These are phyloP conservation scores for Saururus chinensis DNA, from an alignment of 164 flowering plant species.

Conservation along the genomic window DNA sequence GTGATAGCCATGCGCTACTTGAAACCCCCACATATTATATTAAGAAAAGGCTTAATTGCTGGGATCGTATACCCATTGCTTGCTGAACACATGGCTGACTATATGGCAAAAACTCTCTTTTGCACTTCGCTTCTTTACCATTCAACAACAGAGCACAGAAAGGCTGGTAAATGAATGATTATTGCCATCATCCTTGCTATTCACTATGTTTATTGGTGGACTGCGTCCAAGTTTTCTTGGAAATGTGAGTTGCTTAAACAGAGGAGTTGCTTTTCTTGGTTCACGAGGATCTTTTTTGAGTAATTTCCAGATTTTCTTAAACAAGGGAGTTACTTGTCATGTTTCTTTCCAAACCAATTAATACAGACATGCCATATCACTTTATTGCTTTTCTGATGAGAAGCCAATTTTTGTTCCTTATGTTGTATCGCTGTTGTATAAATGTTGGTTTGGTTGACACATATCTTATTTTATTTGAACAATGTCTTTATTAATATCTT, in stretches of 20 bases:
- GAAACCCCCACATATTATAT: conserved; percentile 91
- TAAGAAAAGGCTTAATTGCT: conserved; percentile 87
- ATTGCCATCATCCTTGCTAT: neutral
- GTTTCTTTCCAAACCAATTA: no score
- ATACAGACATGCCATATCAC: neutral
- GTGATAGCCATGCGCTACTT: conserved; percentile 89
- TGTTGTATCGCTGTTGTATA: no score
- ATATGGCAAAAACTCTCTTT: conserved; percentile 79
- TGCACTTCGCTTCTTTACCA: conserved; percentile 67
- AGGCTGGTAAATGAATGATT: conserved; percentile 33
- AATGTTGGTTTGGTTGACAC: no score
- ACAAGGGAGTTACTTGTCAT: neutral
- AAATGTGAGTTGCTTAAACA: no score
- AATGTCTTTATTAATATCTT: no score
- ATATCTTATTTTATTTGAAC: no score
- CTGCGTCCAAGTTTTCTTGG: neutral
- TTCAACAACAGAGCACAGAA: conserved; percentile 76
- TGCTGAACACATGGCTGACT: conserved; percentile 79
- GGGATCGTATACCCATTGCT: conserved; percentile 83
- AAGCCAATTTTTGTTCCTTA: no score
- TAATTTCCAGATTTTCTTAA: neutral
- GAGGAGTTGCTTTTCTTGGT: neutral
- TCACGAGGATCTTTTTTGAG: neutral
- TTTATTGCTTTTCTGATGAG: no score
- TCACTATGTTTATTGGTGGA: no score